A percentile compares a stretch with the other conserved stretches of the same genome.
These are phyloP conservation scores for Fusarium sp. DNA, from an alignment of 2,329 filamentous ascomycete species.

Conservation along the genomic window DNA sequence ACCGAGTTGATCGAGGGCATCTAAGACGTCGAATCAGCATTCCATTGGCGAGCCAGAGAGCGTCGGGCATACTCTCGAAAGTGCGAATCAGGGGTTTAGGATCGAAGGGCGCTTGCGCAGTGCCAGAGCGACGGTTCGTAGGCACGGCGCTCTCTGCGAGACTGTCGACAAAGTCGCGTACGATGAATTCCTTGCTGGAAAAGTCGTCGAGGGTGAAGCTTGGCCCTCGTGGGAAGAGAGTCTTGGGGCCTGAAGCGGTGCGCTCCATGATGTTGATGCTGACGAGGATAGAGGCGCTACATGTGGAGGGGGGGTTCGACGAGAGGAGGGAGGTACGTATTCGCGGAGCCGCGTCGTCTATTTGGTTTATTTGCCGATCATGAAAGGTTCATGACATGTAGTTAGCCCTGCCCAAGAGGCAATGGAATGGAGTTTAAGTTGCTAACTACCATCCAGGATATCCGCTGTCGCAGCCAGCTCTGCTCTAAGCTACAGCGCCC, in stretches of 20 bases:
- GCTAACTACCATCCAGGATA: slow-evolving; percentile 13
- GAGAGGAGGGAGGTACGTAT: slow-evolving; percentile 13
- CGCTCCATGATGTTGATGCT: slow-evolving; percentile 54
- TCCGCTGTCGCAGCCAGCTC: slow-evolving; percentile 6
- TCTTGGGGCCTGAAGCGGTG: slow-evolving; percentile 64
- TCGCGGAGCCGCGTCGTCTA: slow-evolving; percentile 24
- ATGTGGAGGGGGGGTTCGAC: slow-evolving; percentile 43
- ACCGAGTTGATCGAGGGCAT: slow-evolving; percentile 74
- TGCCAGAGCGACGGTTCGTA: slow-evolving; percentile 80
- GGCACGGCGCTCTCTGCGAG: slow-evolving; percentile 87
- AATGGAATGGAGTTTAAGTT: slow-evolving; percentile 4
- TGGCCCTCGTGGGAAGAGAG: slow-evolving; percentile 80
- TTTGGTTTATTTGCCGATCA: slow-evolving; percentile 29
- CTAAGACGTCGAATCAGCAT: slow-evolving; percentile 49
- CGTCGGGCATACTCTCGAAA: slow-evolving; percentile 75
- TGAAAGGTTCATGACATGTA: slow-evolving; percentile 27
- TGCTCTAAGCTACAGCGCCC: slow-evolving; percentile 29
- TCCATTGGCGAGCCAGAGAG: neutral
- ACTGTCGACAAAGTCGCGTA: slow-evolving; percentile 95
- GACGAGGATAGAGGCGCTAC: slow-evolving; percentile 44
- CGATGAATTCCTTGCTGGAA: slow-evolving; percentile 92
- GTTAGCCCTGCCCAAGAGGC: neutral
- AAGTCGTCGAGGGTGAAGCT: slow-evolving; percentile 90
- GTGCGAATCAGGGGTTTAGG: slow-evolving; percentile 96
- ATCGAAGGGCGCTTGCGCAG: slow-evolving; percentile 77